phyloP scores from a whole-genome alignment of 140 eudicot species.

The Stevia rebaudiana region DNA sequence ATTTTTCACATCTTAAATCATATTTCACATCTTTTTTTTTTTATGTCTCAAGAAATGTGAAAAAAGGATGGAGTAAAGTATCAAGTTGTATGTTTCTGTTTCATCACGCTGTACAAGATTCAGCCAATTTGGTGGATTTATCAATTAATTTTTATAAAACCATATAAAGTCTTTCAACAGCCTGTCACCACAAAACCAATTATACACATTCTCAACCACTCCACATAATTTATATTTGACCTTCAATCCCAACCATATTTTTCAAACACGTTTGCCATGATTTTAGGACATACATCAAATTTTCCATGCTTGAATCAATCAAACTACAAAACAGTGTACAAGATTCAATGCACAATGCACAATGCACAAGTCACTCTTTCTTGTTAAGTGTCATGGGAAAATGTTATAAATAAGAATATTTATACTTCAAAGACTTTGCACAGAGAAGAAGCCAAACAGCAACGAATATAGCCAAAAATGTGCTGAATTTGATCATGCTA shows the following conservation, averaged over 20 bases:
- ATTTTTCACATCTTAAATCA: neutral
- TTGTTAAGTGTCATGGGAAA: neutral
- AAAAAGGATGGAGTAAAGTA: neutral
- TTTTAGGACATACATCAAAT: slow-evolving; percentile 19
- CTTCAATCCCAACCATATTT: slow-evolving; percentile 18
- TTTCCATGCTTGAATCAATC: slow-evolving; percentile 13
- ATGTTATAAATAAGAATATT: neutral
- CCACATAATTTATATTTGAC: slow-evolving; percentile 17
- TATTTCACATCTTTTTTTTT: neutral
- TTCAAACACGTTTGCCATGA: slow-evolving; percentile 30
- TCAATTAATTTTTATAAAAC: slow-evolving; percentile 8
- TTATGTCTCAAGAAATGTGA: neutral
- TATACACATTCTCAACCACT: slow-evolving; percentile 24
- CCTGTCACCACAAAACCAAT: slow-evolving; percentile 20
- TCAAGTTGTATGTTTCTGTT: slow-evolving; percentile 2
- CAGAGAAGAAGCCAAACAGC: slow-evolving; percentile 13
- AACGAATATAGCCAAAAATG: slow-evolving; percentile 21
- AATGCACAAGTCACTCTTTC: slow-evolving; percentile 8
- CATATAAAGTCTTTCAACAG: slow-evolving; percentile 12
- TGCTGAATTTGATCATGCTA: slow-evolving; percentile 23
- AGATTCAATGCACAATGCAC: slow-evolving; percentile 12
- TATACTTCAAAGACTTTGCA: slow-evolving; percentile 17
- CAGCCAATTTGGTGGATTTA: slow-evolving; percentile 13
- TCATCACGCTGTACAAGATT: slow-evolving; percentile 9
- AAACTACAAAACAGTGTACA: slow-evolving; percentile 14